Conservation (phyloP, 163 green algal species). For the Chlorella variabilis region DNA sequence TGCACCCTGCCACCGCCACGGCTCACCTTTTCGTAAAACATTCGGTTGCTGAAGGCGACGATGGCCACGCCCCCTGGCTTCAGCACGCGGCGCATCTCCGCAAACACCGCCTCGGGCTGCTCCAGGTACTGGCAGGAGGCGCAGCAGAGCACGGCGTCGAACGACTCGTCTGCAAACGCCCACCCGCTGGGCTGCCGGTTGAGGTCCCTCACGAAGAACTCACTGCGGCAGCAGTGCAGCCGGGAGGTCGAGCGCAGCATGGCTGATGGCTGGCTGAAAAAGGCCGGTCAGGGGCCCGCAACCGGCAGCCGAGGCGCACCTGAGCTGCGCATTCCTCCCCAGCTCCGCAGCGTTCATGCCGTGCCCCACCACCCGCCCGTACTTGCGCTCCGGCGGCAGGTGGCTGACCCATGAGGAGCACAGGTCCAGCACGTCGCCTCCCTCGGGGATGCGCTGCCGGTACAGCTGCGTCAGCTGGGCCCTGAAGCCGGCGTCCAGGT, state of each 20-base stretch:
- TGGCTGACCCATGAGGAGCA: conserved; percentile 93
- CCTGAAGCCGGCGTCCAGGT: conserved; percentile 33
- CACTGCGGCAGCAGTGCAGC: too few species aligned
- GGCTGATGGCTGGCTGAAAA: too few species aligned
- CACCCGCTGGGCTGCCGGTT: conserved; percentile 73
- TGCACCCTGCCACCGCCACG: too few species aligned
- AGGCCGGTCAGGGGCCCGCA: too few species aligned
- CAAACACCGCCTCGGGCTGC: conserved; percentile 86
- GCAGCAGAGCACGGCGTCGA: conserved; percentile 82
- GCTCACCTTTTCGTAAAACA: conserved; percentile 85
- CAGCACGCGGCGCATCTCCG: conserved; percentile 86
- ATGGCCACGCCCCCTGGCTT: conserved; percentile 86
- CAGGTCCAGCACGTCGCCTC: conserved; percentile 90
- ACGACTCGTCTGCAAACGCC: conserved; percentile 61
- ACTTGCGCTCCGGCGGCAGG: conserved; percentile 83
- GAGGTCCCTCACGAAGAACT: conserved; percentile 54
- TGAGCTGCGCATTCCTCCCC: conserved; percentile 73
- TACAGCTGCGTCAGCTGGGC: conserved; percentile 34
- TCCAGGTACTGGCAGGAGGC: conserved; percentile 80
- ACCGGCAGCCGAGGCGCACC: too few species aligned
- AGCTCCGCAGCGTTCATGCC: conserved; percentile 95
- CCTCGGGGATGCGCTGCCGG: conserved; percentile 37
- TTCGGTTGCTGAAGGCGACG: conserved; percentile 87
- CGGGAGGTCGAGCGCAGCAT: too few species aligned
- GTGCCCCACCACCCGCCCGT: conserved; percentile 70